These are phyloP conservation scores for Aquilaria agallochum DNA, from an alignment of 441 rosid species.

Conservation along the genomic window DNA sequence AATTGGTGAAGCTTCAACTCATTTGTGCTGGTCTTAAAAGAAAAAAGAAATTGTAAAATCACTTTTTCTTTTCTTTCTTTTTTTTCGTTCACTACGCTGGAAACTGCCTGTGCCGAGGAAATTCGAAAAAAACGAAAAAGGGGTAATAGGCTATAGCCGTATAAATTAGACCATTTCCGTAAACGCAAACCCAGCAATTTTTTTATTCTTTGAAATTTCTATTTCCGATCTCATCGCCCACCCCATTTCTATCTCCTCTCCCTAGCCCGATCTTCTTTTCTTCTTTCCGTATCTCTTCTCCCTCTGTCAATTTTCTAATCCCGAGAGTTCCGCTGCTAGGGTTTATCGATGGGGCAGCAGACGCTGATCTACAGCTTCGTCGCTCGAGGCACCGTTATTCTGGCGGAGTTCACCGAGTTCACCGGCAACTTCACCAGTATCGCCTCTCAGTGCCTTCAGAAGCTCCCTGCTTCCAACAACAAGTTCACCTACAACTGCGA, in stretches of 20 bases:
- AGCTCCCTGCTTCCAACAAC: constrained; percentile 83
- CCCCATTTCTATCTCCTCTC: constrained; percentile 17
- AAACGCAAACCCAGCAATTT: constrained; percentile 20
- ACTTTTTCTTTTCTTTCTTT: no score
- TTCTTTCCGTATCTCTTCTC: constrained; percentile 6
- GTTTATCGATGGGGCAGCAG: constrained; percentile 2
- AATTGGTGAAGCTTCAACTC: no score
- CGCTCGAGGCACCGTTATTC: constrained; percentile 81
- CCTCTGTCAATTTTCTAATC: neutral
- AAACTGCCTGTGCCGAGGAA: neutral
- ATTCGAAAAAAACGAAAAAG: neutral
- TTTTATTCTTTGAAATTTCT: neutral
- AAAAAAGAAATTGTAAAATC: no score
- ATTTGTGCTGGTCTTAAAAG: no score
- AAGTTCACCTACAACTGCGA: constrained; percentile 6
- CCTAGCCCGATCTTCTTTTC: constrained; percentile 7
- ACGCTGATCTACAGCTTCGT: constrained; percentile 43
- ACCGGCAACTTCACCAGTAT: constrained; percentile 84
- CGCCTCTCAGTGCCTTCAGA: constrained; percentile 88
- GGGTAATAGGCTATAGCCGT: neutral
- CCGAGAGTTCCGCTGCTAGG: constrained; percentile 3
- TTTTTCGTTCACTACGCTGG: no score
- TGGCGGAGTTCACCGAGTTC: constrained; percentile 44
- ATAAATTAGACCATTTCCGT: neutral
- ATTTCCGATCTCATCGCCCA: no score